Percentiles rank a stretch among this genome's conserved stretches.
Evolutionary conservation across 305 asterid genomes (phyloP).

Genomic region (Solanum hybrid): DNA sequence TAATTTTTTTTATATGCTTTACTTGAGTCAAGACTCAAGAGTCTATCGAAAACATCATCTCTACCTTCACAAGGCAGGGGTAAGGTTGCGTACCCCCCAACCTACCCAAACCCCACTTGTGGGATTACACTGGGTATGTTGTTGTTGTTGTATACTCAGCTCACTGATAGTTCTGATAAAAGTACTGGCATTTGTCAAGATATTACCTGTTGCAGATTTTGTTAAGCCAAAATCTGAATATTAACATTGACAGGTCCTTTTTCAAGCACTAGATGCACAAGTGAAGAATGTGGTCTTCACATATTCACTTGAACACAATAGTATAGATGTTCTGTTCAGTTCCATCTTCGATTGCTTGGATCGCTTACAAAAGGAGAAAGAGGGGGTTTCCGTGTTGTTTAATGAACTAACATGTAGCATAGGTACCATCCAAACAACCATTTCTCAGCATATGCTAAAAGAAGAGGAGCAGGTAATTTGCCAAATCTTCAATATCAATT

Average conservation of each 20-base stretch:
- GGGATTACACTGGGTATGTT: neutral
- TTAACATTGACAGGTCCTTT: slow-evolving; percentile 52
- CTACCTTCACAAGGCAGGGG: neutral
- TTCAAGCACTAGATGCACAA: slow-evolving; percentile 58
- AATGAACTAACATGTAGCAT: slow-evolving; percentile 51
- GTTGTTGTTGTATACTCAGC: neutral
- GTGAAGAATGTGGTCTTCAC: slow-evolving; percentile 64
- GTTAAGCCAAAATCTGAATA: neutral
- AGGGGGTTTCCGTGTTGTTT: slow-evolving; percentile 28
- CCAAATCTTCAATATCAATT: neutral
- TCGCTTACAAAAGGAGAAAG: slow-evolving; percentile 37
- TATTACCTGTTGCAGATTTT: neutral
- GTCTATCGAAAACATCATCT: neutral
- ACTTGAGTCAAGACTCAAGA: neutral
- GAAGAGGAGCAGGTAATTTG: slow-evolving; percentile 75
- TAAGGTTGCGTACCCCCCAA: neutral
- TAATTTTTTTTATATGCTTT: neutral
- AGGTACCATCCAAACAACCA: slow-evolving; percentile 43
- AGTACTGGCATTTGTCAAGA: neutral
- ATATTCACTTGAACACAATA: slow-evolving; percentile 56
- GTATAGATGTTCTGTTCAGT: slow-evolving; percentile 46
- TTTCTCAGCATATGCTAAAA: slow-evolving; percentile 77
- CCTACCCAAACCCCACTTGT: neutral
- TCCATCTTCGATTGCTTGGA: slow-evolving; percentile 46
- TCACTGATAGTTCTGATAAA: neutral